These are phyloP conservation scores for Cercospora brassicicola DNA, from an alignment of 2,329 filamentous ascomycete species.

Conservation along the genomic window DNA sequence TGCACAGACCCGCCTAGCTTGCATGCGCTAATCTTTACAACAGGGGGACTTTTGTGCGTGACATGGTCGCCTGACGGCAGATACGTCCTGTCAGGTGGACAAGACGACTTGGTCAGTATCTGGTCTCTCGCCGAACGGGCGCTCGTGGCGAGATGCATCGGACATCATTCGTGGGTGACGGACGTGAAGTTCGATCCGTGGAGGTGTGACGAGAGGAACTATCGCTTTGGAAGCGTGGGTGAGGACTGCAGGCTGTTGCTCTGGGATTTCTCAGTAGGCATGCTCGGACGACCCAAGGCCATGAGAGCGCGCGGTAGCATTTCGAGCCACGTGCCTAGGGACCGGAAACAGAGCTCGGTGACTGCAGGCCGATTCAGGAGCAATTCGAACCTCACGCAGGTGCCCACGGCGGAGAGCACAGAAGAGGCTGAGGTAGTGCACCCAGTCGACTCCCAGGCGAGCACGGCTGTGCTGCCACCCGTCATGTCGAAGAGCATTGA, in stretches of 20 bases:
- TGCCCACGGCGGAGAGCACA: constrained; percentile 33
- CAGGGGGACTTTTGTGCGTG: constrained; percentile 74
- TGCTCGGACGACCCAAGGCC: constrained; percentile 87
- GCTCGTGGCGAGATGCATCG: constrained; percentile 88
- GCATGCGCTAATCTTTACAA: background rate
- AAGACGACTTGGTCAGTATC: constrained; percentile 94
- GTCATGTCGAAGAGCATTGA: constrained; percentile 86
- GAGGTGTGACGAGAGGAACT: constrained; percentile 93
- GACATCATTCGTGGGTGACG: constrained; percentile 94
- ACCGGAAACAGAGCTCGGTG: constrained; percentile 41
- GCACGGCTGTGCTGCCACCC: constrained; percentile 82
- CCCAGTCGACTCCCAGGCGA: constrained; percentile 78
- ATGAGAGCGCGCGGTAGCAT: constrained; percentile 56
- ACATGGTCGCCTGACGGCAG: constrained; percentile 98
- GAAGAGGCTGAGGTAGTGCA: constrained; percentile 67
- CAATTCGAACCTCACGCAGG: constrained; percentile 64
- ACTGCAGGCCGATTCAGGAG: constrained; percentile 66
- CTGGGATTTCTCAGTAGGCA: constrained; percentile 97
- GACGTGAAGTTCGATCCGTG: constrained; percentile 93
- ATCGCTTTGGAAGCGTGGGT: constrained; percentile 92
- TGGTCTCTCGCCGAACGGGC: constrained; percentile 84
- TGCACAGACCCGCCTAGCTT: background rate
- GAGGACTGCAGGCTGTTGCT: constrained; percentile 87
- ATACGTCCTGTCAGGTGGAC: constrained; percentile 90
- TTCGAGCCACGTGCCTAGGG: constrained; percentile 54